Evolutionary conservation across 1,284 basidiomycete species (phyloP), one percentile per base, ranked within the genome.

Genomic region (Irpex lacteus): DNA sequence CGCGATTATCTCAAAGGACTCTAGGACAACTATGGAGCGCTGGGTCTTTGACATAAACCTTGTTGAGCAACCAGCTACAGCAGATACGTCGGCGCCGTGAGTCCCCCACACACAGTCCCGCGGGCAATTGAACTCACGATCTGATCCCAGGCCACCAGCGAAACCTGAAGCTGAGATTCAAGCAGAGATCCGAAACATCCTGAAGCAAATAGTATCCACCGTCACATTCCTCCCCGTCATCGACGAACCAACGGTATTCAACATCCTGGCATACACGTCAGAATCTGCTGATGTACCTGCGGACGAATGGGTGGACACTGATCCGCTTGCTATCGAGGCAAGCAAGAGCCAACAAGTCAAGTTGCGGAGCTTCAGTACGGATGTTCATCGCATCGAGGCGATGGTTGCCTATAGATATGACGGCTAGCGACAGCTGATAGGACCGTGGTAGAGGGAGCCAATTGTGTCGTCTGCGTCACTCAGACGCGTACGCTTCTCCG

Each of bases 31-130:
- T 1, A 84, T 98, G 59, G 98, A 99, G 77, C 85, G 98, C 67
- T 99, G 98, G 98, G 96, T 98, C 62, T 99, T 99, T 76, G 96
- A 98, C 77, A 86, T 99, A 71, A 91, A 96, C 72, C 85, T 96
- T 54, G 82, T 90, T 38, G 85, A 89, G 63, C 82, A 83, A 53
- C 79, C 85, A 6, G 21, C 21, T 26, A 26, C 21, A 26, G 69
- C 80, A 6, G 82, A 84, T 60, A 70, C 77, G 26, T 71, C 76
- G 47, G 82, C 82, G 70, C 73, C 80, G 88, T 90, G 72, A 65
- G 85, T 70, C 11, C 37, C 44, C 38, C 38, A 34, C 60, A 21
- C 66, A 32, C 67, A 44, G 62, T 4, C 57, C 55, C 36, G 9
- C 52, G 5, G 3, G 21, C 54, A 15, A 34, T 15, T 36, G 11